phyloP scores from a whole-genome alignment of 306 rosid genomes.

The Sicyos baderoa region DNA sequence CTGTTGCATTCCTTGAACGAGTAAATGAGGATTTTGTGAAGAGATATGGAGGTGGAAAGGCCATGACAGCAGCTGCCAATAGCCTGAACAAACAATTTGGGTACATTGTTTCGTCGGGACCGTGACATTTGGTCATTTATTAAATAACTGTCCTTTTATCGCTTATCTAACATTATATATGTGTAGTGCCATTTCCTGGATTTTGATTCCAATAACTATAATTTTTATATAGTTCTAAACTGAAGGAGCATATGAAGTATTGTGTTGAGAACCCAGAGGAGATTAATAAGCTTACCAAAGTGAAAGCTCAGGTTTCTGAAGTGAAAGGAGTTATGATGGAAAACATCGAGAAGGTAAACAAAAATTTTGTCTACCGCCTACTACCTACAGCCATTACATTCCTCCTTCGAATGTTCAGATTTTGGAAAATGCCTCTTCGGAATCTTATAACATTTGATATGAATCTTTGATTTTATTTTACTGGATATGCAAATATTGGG shows the following conservation, averaged over 20 bases:
- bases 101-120: slow-evolving; percentile 26
- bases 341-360: slow-evolving; percentile 68
- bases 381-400: not conserved
- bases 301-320: slow-evolving; percentile 88
- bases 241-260: slow-evolving; percentile 91
- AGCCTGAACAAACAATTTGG: slow-evolving; percentile 78
- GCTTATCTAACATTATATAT: not conserved
- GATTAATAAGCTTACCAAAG: slow-evolving; percentile 75
- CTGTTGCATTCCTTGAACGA: slow-evolving; percentile 81
- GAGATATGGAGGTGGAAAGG: slow-evolving; percentile 81
- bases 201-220: slow-evolving; percentile 16
- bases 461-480: not conserved
- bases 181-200: not conserved
- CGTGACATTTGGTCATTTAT: not conserved
- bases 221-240: slow-evolving; percentile 43
- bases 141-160: not conserved
- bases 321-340: slow-evolving; percentile 98
- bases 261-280: slow-evolving; percentile 89
- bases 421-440: not conserved
- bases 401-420: not conserved
- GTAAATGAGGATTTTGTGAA: slow-evolving; percentile 73
- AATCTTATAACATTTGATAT: not conserved
- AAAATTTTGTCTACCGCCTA: not conserved
- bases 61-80: slow-evolving; percentile 63
- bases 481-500: not conserved